phyloP scores from a whole-genome alignment of 306 rosid species.

The Prinsepia uniflora region DNA sequence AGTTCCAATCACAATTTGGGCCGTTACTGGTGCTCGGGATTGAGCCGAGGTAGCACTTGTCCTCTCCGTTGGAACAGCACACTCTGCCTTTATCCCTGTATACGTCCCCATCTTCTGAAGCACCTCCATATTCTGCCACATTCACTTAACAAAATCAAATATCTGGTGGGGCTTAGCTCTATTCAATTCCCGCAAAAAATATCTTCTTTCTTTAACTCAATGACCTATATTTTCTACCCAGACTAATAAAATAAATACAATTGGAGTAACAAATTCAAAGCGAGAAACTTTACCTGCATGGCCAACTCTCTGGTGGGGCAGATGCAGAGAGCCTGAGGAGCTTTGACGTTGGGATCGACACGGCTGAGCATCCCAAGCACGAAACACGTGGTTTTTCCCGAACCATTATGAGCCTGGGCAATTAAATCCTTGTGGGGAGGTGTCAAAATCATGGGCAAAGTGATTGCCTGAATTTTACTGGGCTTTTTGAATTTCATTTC shows the following conservation, averaged over 20 bases:
- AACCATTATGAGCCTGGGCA: slow-evolving; percentile 95
- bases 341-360: slow-evolving; percentile 58
- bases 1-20: slow-evolving; percentile 87
- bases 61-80: slow-evolving; percentile 66
- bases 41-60: slow-evolving; percentile 28
- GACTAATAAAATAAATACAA: neutral
- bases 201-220: neutral
- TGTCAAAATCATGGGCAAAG: slow-evolving; percentile 79
- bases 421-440: slow-evolving; percentile 74
- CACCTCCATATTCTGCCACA: slow-evolving; percentile 71
- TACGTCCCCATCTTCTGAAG: slow-evolving; percentile 81
- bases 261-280: neutral
- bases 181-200: neutral
- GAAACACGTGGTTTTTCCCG: slow-evolving; percentile 93
- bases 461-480: slow-evolving; percentile 81
- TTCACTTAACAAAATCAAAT: neutral
- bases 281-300: slow-evolving; percentile 50
- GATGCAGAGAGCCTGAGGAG: slow-evolving; percentile 85
- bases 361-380: slow-evolving; percentile 94
- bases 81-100: slow-evolving; percentile 65
- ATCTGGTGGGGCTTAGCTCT: neutral
- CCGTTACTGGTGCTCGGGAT: slow-evolving; percentile 51
- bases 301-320: slow-evolving; percentile 93
- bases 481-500: slow-evolving; percentile 89
- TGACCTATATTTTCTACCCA: neutral